A percentile compares a stretch with the other conserved stretches of the same genome.
Evolutionary conservation across 805 yeast species (phyloP).

Genomic region (Saturnispora quitensis): DNA sequence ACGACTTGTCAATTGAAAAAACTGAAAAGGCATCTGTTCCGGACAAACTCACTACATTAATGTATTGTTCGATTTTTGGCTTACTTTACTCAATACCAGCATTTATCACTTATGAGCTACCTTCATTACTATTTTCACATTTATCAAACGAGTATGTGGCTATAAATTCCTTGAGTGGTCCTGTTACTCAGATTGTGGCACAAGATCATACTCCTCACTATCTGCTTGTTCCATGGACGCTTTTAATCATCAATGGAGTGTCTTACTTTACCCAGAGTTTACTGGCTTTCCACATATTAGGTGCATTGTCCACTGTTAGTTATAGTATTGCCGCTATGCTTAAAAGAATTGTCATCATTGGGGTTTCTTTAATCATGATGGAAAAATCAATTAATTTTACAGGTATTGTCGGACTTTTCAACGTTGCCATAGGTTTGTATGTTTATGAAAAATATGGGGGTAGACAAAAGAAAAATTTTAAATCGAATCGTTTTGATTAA

Average conservation of each 20-base stretch:
- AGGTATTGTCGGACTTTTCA: constrained; percentile 42
- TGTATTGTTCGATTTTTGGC: constrained; percentile 72
- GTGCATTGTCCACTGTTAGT: constrained; percentile 73
- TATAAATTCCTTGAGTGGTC: neutral
- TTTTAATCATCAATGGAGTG: constrained; percentile 57
- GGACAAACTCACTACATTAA: constrained; percentile 71
- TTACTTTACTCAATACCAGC: constrained; percentile 63
- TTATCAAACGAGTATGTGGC: constrained; percentile 7
- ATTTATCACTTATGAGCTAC: constrained; percentile 56
- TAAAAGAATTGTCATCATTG: constrained; percentile 79
- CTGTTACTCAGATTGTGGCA: neutral
- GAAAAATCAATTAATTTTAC: constrained; percentile 38
- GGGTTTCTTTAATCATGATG: constrained; percentile 62
- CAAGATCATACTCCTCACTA: constrained; percentile 17
- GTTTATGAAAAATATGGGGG: constrained; percentile 53
- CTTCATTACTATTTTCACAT: constrained; percentile 19
- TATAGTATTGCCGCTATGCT: constrained; percentile 82
- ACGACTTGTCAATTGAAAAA: constrained; percentile 2
- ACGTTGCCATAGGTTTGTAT: constrained; percentile 49
- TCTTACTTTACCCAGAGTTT: constrained; percentile 75
- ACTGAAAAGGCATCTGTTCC: constrained; percentile 29
- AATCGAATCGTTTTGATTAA: constrained; percentile 9
- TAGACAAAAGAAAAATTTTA: constrained; percentile 15
- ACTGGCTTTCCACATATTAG: constrained; percentile 72
- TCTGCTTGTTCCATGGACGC: constrained; percentile 32